Conservation (phyloP, 495 filamentous ascomycete genomes). For the Acidiella bohemica region DNA sequence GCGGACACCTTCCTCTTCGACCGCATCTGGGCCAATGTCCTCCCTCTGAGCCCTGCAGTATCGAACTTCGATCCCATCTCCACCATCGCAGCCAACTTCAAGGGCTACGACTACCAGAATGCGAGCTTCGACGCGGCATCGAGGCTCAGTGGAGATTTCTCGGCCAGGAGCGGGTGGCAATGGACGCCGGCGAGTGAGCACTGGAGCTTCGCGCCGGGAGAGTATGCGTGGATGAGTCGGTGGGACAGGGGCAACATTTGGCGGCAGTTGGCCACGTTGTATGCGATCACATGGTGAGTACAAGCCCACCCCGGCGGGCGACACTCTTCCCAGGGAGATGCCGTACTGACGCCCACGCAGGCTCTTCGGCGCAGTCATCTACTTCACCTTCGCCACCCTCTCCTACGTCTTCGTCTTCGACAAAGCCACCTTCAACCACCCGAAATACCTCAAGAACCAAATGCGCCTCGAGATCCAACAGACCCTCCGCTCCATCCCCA, state of each 20-base stretch:
- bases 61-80: constrained; percentile 32
- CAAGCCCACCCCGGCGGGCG: too few species aligned
- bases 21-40: constrained; percentile 55
- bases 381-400: constrained; percentile 70
- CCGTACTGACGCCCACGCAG: too few species aligned
- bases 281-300: constrained; percentile 71
- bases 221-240: constrained; percentile 69
- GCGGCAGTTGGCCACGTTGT: constrained; percentile 64
- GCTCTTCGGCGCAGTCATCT: constrained; percentile 69
- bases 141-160: neutral
- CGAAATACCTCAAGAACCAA: constrained; percentile 92
- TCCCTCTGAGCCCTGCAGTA: constrained; percentile 46
- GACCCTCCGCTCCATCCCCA: constrained; percentile 57
- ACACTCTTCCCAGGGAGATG: too few species aligned
- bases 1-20: constrained; percentile 78
- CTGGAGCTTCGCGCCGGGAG: constrained; percentile 53
- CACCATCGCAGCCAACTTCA: constrained; percentile 28
- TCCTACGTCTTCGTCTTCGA: constrained; percentile 93
- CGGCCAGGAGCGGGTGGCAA: constrained; percentile 27
- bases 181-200: constrained; percentile 63
- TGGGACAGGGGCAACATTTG: constrained; percentile 70
- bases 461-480: constrained; percentile 75
- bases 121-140: constrained; percentile 10
- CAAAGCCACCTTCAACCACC: constrained; percentile 75
- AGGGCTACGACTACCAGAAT: constrained; percentile 26